These are phyloP conservation scores for Calonectria montana DNA, from an alignment of 2,329 filamentous ascomycete genomes.

Conservation along the genomic window DNA sequence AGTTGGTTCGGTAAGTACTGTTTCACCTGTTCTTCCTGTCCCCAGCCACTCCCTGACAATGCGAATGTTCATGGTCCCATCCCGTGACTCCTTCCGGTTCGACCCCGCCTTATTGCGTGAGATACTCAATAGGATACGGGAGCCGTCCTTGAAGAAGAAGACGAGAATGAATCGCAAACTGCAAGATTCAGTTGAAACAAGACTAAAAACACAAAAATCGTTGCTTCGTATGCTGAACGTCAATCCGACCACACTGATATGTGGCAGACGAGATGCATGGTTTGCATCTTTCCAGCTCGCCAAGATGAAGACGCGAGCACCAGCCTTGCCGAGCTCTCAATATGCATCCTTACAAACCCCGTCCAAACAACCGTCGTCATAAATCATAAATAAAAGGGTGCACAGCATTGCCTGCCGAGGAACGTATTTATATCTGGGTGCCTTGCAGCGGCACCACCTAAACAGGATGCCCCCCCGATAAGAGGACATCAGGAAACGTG, in stretches of 20 bases:
- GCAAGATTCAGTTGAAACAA: slow-evolving; percentile 19
- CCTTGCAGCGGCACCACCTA: slow-evolving; percentile 30
- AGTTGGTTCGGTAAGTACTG: slow-evolving; percentile 36
- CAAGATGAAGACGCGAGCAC: background rate
- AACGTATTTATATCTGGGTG: slow-evolving; percentile 47
- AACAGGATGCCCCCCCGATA: slow-evolving; percentile 30
- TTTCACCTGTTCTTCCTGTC: slow-evolving; percentile 32
- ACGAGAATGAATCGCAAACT: slow-evolving; percentile 3
- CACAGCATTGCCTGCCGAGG: slow-evolving; percentile 33
- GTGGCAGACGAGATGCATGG: background rate
- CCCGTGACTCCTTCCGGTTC: slow-evolving; percentile 9
- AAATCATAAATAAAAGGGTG: slow-evolving; percentile 33
- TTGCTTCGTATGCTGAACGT: slow-evolving; percentile 21
- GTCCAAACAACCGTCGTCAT: slow-evolving; percentile 19
- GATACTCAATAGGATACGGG: background rate
- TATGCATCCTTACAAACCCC: slow-evolving; percentile 1
- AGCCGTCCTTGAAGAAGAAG: slow-evolving; percentile 14
- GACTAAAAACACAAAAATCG: slow-evolving; percentile 3
- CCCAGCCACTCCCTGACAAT: slow-evolving; percentile 3
- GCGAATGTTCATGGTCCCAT: slow-evolving; percentile 9
- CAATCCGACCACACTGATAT: slow-evolving; percentile 1
- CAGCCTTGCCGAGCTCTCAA: background rate
- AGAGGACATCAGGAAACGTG: slow-evolving; percentile 40
- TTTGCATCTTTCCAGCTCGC: background rate
- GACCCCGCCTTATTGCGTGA: background rate